Base-by-base conservation (phyloP, 495 filamentous ascomycete species). In the Trichodelitschia bisporula region DNA sequence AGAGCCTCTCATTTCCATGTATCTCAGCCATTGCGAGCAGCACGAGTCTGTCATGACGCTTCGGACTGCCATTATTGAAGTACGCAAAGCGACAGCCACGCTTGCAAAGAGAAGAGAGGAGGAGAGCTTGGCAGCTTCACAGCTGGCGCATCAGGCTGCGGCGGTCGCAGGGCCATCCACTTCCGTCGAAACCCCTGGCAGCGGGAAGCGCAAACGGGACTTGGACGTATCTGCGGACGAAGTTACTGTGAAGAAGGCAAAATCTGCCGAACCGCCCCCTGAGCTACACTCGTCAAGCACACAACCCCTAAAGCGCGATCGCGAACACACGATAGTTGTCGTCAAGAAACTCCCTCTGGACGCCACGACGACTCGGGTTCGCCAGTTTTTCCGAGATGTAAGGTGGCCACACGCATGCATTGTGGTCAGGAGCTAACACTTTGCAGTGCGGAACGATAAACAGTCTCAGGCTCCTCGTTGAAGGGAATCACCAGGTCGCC, bases 371-470 rank as follows among this genome's bases (percentile, higher is more conserved):
- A 66, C 62, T 18, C 69, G 66, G 37, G 51, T 93, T 9, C 69
- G 75, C 23, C 70, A 86, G 49, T 97, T 84, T 45, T 95, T 97
- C 51, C 64, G 72, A 44, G 77, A 83, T 46, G 29, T n/a, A n/a
- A n/a, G n/a, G n/a, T n/a, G n/a, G n/a, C n/a, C n/a, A n/a, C n/a
- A n/a, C n/a, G n/a, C n/a, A n/a, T n/a, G n/a, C n/a, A n/a, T n/a
- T n/a, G n/a, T n/a, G n/a, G n/a, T n/a, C n/a, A n/a, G n/a, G n/a
- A n/a, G n/a, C n/a, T n/a, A n/a, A n/a, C n/a, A n/a, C n/a, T n/a
- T n/a, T 79, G 77, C 39, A 83, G 83, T 9, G 66, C n/a, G n/a
- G n/a, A n/a, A n/a, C 68, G 13, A 72, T 90, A 43, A 83, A 82
- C n/a, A n/a, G n/a, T n/a, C n/a, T n/a, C n/a, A n/a, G n/a, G n/a